Conservation (phyloP, 768 basidiomycete species). For the Daedaleopsis nitida region DNA sequence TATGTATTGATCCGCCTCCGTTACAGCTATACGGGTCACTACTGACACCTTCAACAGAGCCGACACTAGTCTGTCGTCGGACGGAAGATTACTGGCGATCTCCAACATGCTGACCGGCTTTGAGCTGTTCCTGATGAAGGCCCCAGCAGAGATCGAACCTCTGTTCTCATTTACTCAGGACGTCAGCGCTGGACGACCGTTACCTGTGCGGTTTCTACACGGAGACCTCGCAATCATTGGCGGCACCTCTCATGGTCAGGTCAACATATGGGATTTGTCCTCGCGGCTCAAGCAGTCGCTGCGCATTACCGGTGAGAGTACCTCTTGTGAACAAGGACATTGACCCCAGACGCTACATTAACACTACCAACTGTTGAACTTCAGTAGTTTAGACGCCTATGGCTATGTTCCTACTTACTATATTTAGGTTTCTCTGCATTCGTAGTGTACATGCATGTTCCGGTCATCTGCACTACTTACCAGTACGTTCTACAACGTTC, state of each 20-base stretch:
- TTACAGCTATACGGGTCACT: no score
- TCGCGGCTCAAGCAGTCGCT: no score
- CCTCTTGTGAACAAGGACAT: no score
- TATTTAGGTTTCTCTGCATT: no score
- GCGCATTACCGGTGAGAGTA: no score
- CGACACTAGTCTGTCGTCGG: conserved; percentile 1
- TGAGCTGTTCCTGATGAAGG: conserved; percentile 4
- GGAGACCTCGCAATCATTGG: not conserved
- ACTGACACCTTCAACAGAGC: conserved; percentile 5
- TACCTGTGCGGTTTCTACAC: conserved; percentile 5
- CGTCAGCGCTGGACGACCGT: not conserved
- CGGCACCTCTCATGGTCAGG: conserved; percentile 3
- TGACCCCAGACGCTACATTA: no score
- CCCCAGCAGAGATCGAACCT: not conserved
- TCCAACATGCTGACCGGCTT: conserved; percentile 12
- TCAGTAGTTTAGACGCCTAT: no score
- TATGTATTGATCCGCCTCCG: conserved; percentile 1
- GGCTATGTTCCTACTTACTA: no score
- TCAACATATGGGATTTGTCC: conserved; percentile 8
- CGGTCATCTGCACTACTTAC: no score
- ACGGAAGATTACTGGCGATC: not conserved
- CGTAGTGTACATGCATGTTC: no score
- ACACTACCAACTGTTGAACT: no score
- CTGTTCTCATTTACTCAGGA: conserved; percentile 1
- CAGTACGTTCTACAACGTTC: no score